Base-by-base conservation (phyloP, 164 flowering plant genomes). In the Annona squamosa region DNA sequence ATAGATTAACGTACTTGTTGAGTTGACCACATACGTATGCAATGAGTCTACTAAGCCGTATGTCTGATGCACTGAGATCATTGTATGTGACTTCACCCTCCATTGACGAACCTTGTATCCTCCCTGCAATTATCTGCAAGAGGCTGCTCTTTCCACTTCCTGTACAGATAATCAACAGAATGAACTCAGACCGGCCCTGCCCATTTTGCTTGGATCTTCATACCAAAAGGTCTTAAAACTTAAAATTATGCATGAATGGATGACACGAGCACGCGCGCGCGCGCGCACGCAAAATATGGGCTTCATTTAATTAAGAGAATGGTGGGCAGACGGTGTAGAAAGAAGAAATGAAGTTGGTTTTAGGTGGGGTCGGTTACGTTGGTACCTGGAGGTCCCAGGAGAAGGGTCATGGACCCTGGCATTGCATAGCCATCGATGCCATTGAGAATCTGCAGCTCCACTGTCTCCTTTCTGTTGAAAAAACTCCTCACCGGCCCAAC, bases 71-170 rank as follows among this genome's bases (percentile, higher is more conserved):
- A 69, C 46, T 16, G 71, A 76, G 74, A 52, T 79, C 74, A 45
- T 79, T 79, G 76, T 81, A 81, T 76, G 72, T 72, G n/a, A 81
- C 78, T 37, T 18, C 67, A 63, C 84, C 81, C 65, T 81, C 72
- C 69, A 81, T 43, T 41, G 5, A 61, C 3, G 81, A 74, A 70
- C 45, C 41, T 45, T 75, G 46, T 2, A 42, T 56, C 68, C 74
- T 77, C n/a, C 84, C 84, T 64, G 79, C 79, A 16, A 78, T 77
- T 42, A 78, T 70, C 76, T 76, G 69, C 47, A 80, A 43, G 2
- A 80, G 74, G 46, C 71, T 72, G 71, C 80, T 80, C 68, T 80
- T 80, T 73, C 77, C 77, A 57, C 79, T 77, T 45, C 80, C 83
- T 81, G 18, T 3, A 67, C 46, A 47, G 6, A 18, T 19, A 46